Base-by-base conservation (phyloP, 225 moss, liverwort and hornwort genomes). In the Physcomitrium patens region DNA sequence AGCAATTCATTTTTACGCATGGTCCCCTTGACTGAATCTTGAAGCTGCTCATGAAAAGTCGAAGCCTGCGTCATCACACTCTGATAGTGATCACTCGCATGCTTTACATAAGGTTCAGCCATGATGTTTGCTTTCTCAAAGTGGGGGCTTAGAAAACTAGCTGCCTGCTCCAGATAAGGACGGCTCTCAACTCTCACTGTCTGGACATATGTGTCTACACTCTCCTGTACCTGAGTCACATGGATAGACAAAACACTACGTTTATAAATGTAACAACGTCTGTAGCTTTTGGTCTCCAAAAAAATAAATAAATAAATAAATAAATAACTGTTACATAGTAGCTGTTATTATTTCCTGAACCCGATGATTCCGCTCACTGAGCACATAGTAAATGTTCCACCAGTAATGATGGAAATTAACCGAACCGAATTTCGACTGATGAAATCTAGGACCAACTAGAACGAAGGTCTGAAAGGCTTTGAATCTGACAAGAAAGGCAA, bases 11-110 rank as follows among this genome's bases (percentile, higher is more conserved):
- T 84, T 73, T 91, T 94, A 9, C 84, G 70, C 63, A 92, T 70
- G 14, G 87, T 92, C 10, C 79, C 79, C 71, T 88, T 91, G 9
- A 96, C 86, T 1, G 85, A 79, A 68, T 86, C 86, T 71, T 96
- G 96, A 37, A 96, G 81, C 28, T 85, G 89, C 79, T 91, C 89
- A 27, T 96, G 96, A 41, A 88, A 83, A 63, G 67, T 86, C 2
- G 82, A 74, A 6, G 90, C 93, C 69, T 88, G 87, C 46, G 87
- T 81, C 74, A 94, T 79, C 43, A 85, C 81, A 41, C 22, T 83
- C 48, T 86, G 83, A 56, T 91, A 94, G 53, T 90, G 87, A 22
- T 90, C 86, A 53, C 86, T 83, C 7, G 83, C 85, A 43, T 81
- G 86, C 91, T 91, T 92, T 9, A 95, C 60, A 44, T 90, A 89